Percentiles rank a stretch among this genome's conserved stretches.
Conservation (phyloP, 768 basidiomycete species). For the Mrakia hoshinonis region DNA sequence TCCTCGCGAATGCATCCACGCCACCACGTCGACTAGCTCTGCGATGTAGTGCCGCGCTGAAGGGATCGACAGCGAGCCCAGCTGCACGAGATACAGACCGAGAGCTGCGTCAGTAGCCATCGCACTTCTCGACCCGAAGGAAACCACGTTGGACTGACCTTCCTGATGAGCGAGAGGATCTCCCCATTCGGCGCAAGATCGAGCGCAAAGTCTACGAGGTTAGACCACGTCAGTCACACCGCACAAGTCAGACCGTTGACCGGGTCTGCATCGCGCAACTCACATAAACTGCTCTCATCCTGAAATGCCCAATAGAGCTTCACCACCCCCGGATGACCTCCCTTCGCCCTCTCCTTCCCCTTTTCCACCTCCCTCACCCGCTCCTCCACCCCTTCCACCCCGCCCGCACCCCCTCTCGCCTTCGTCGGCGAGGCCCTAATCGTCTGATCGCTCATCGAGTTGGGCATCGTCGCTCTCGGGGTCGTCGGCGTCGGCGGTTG, state of each 20-base stretch:
- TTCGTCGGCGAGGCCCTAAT: constrained; percentile 8
- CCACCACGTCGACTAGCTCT: constrained; percentile 77
- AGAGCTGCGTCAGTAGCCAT: too few relatives aligned
- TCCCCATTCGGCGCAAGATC: constrained; percentile 30
- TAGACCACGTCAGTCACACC: too few relatives aligned
- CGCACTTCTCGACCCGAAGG: too few relatives aligned
- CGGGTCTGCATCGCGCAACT: too few relatives aligned
- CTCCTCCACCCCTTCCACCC: background rate
- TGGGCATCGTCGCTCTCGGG: constrained; percentile 33
- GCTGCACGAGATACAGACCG: too few relatives aligned
- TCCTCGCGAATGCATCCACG: constrained; percentile 81
- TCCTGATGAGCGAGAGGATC: constrained; percentile 13
- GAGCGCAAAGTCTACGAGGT: constrained; percentile 30
- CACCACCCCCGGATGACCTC: constrained; percentile 69
- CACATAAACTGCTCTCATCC: constrained; percentile 73
- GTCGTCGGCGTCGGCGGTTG: constrained; percentile 5
- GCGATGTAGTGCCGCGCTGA: constrained; percentile 81
- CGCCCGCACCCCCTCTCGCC: background rate
- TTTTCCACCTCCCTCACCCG: constrained; percentile 12
- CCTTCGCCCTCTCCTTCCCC: constrained; percentile 24
- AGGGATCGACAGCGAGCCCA: constrained; percentile 74
- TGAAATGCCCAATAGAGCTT: constrained; percentile 76
- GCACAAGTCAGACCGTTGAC: background rate
- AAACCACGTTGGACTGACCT: constrained; percentile 16
- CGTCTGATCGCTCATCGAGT: constrained; percentile 12